Base-by-base conservation (phyloP, 768 basidiomycete species). In the Trametes elegans region DNA sequence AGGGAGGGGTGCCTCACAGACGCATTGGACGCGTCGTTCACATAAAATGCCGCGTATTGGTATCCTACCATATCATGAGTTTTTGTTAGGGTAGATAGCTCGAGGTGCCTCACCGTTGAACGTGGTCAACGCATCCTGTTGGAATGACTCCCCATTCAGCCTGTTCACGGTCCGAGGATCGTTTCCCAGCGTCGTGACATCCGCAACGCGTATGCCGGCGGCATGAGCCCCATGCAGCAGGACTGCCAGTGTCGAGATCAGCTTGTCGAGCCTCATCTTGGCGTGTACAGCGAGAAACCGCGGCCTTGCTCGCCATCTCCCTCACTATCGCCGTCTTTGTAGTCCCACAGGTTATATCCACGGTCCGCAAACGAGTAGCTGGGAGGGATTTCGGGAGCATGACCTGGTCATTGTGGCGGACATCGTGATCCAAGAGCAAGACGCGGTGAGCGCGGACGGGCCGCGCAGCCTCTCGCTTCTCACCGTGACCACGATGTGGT, bases 131-230 rank as follows among this genome's bases (percentile, higher is more conserved):
- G 68, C 62, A 47, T 74, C 70, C 51, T 73, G 71, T 52, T 73
- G 71, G 47, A 71, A 73, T 11, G 71, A 70, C 55, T 73, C 72
- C 3, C 71, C 72, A 34, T 72, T 72, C 29, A 73, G 62, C 21
- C 69, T 51, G 49, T 74, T 71, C 3, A 68, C 66, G 2, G 71
- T 72, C 49, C 64, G 65, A 5, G 73, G 71, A 57, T 73, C 71
- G 7, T 55, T 57, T 8, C 70, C 69, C 7, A 72, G 62, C 1
- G 64, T 62, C 7, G 66, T 66, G 10, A 53, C 51, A 3, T 55
- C 53, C 27, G 57, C 39, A 2, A 67, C 57, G 7, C 46, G 60
- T 8, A 68, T 19, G 16, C 46, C 54, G 11, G 55, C 55, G n/a
- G 51, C 46, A 14, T 44, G 31, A 4, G 48, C 53, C 3, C 23